These are phyloP conservation scores for Phytophthora macrochlamydospora DNA, from an alignment of 352 stramenopile species.

Conservation along the genomic window DNA sequence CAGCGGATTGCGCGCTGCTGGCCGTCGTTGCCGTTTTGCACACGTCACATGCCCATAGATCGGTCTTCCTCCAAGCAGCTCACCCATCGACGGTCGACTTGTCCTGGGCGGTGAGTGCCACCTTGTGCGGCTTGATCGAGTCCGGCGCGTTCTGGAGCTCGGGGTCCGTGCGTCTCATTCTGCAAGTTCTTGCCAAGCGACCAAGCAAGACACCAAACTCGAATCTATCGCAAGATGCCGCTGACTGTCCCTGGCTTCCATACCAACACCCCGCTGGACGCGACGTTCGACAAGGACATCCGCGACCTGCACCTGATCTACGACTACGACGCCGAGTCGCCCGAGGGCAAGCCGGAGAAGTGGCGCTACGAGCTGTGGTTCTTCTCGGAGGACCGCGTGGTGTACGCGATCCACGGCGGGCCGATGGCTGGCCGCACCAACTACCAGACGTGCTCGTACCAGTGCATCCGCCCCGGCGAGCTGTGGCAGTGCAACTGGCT, in stretches of 20 bases:
- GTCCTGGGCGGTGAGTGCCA: background rate
- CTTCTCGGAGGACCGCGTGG: slow-evolving; percentile 40
- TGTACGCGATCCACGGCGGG: slow-evolving; percentile 45
- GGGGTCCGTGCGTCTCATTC: background rate
- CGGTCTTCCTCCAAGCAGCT: background rate
- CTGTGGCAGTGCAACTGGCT: slow-evolving; percentile 48
- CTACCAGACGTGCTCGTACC: slow-evolving; percentile 41
- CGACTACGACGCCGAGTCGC: slow-evolving; percentile 36
- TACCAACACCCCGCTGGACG: slow-evolving; percentile 34
- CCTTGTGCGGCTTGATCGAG: background rate
- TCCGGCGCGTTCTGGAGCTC: background rate
- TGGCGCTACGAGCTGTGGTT: slow-evolving; percentile 50
- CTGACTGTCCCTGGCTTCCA: slow-evolving; percentile 26
- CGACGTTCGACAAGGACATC: slow-evolving; percentile 42
- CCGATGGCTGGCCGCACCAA: slow-evolving; percentile 37
- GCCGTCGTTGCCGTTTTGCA: background rate
- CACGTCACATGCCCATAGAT: background rate
- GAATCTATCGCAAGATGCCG: background rate
- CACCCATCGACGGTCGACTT: background rate
- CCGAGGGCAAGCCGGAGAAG: slow-evolving; percentile 38
- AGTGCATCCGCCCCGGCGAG: slow-evolving; percentile 40
- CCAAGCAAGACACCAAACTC: background rate
- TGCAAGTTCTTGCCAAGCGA: background rate
- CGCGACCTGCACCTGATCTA: slow-evolving; percentile 38
- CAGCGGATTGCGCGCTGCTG: background rate